Conservation (phyloP, 2,329 filamentous ascomycete genomes). For the Cercospora sojina region DNA sequence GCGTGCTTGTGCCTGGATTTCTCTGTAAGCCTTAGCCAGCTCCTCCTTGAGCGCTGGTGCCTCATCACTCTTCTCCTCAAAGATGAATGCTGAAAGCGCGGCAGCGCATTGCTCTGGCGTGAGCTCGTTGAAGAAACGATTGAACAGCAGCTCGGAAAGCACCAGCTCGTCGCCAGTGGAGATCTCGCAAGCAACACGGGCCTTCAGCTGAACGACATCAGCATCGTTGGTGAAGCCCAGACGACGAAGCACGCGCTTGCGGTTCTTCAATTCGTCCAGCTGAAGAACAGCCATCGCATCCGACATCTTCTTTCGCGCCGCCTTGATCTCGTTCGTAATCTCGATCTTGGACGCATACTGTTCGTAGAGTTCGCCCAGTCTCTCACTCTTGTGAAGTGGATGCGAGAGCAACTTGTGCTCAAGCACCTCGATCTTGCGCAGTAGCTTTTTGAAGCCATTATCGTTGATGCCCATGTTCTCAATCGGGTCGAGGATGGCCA, state of each 20-base stretch:
- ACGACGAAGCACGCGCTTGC: constrained; percentile 90
- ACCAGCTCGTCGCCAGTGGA: constrained; percentile 94
- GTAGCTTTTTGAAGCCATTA: constrained; percentile 86
- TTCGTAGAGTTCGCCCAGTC: constrained; percentile 79
- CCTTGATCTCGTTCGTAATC: constrained; percentile 76
- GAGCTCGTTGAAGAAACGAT: constrained; percentile 96
- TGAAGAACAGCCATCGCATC: constrained; percentile 86
- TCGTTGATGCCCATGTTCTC: constrained; percentile 96
- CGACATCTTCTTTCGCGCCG: constrained; percentile 80
- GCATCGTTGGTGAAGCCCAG: constrained; percentile 93
- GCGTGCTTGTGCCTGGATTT: constrained; percentile 83
- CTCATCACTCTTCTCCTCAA: constrained; percentile 90
- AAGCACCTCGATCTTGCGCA: constrained; percentile 92
- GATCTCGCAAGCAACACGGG: constrained; percentile 95
- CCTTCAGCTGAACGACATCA: constrained; percentile 95
- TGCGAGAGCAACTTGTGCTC: constrained; percentile 87
- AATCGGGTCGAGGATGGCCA: constrained; percentile 85
- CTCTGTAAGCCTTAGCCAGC: constrained; percentile 77
- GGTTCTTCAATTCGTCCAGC: constrained; percentile 91
- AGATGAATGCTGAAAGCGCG: constrained; percentile 89
- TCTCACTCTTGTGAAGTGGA: constrained; percentile 85
- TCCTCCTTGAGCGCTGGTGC: constrained; percentile 72
- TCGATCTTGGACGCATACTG: constrained; percentile 81
- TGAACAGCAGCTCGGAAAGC: constrained; percentile 89
- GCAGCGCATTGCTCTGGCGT: constrained; percentile 83